These are phyloP conservation scores for Keithomyces neogunnii DNA, from an alignment of 2,329 filamentous ascomycete species.

Conservation along the genomic window DNA sequence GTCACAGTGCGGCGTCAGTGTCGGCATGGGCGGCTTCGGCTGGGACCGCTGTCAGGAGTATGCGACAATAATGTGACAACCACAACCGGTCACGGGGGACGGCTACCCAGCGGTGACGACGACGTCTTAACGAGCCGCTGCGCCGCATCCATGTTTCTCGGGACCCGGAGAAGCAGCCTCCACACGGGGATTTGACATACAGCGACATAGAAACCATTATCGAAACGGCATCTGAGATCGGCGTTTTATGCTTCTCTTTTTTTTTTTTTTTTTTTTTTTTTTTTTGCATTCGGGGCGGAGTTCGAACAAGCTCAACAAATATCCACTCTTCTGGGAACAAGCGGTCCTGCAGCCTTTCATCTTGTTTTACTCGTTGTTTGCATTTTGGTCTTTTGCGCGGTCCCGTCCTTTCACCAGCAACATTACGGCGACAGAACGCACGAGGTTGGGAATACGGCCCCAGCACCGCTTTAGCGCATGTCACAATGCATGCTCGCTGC, in stretches of 20 bases:
- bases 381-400: not conserved
- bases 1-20: slow-evolving; percentile 68
- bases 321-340: slow-evolving; percentile 23
- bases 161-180: not conserved
- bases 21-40: slow-evolving; percentile 64
- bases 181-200: slow-evolving; percentile 18
- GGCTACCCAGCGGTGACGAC: slow-evolving; percentile 40
- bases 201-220: slow-evolving; percentile 29
- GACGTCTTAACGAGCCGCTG: slow-evolving; percentile 24
- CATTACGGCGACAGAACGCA: slow-evolving; percentile 33
- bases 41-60: slow-evolving; percentile 86
- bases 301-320: slow-evolving; percentile 27
- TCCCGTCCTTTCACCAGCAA: slow-evolving; percentile 26
- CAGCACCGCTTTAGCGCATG: slow-evolving; percentile 15
- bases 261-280: slow-evolving; percentile 7
- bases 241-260: slow-evolving; percentile 17
- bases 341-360: slow-evolving; percentile 18
- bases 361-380: slow-evolving; percentile 18
- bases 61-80: slow-evolving; percentile 77
- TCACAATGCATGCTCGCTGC: not conserved
- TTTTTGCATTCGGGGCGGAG: slow-evolving; percentile 35
- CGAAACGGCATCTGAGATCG: slow-evolving; percentile 22
- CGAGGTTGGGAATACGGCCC: slow-evolving; percentile 24
- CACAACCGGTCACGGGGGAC: slow-evolving; percentile 39
- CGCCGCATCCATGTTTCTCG: not conserved